phyloP scores from a whole-genome alignment of 495 filamentous ascomycete species.

The Hypomontagnella monticulosa region DNA sequence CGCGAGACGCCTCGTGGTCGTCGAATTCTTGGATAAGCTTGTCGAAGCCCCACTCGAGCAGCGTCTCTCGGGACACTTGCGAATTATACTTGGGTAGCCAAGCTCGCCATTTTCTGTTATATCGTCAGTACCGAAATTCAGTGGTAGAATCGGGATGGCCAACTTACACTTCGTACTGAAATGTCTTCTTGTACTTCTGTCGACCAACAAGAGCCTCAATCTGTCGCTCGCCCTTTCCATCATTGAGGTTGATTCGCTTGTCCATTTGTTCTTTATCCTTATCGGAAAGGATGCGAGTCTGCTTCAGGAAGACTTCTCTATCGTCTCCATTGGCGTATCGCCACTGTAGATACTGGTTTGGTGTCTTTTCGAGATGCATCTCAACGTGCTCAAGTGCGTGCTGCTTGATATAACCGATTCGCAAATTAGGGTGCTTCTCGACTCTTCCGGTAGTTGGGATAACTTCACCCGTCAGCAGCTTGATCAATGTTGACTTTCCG shows the following conservation, averaged over 20 bases:
- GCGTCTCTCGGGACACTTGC: constrained; percentile 91
- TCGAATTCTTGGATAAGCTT: constrained; percentile 98
- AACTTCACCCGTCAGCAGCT: constrained; percentile 94
- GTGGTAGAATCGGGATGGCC: background rate
- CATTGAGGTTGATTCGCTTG: constrained; percentile 81
- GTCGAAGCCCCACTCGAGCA: constrained; percentile 82
- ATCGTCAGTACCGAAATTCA: constrained; percentile 1
- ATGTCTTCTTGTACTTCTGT: constrained; percentile 98
- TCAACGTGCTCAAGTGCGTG: constrained; percentile 99
- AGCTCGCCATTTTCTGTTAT: constrained; percentile 79
- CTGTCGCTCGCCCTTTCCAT: constrained; percentile 79
- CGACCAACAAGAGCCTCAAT: constrained; percentile 93
- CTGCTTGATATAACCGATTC: constrained; percentile 99
- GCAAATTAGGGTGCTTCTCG: constrained; percentile 97
- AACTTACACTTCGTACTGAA: constrained; percentile 94
- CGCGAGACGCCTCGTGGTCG: constrained; percentile 95
- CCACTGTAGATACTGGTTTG: constrained; percentile 99
- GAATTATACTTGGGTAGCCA: constrained; percentile 92
- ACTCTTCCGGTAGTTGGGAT: constrained; percentile 89
- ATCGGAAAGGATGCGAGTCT: constrained; percentile 87
- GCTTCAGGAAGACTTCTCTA: constrained; percentile 96
- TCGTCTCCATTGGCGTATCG: constrained; percentile 97
- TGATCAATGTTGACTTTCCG: constrained; percentile 98
- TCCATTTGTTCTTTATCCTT: constrained; percentile 91
- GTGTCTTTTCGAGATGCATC: constrained; percentile 99